Conservation (phyloP, 441 rosid species). For the Adansonia grandidieri region DNA sequence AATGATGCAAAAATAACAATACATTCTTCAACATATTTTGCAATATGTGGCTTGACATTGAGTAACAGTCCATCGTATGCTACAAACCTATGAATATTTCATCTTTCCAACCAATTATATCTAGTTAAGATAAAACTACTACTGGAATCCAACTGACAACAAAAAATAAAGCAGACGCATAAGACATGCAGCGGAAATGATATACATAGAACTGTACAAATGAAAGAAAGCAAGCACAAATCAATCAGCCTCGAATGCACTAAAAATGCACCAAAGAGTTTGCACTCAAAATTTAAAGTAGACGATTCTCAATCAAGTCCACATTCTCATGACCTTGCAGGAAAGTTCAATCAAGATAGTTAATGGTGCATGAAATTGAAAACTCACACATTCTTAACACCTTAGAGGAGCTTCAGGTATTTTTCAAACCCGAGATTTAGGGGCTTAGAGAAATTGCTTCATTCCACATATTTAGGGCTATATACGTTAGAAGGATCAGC, state of each 20-base stretch:
- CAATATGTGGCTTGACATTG: not conserved
- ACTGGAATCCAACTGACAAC: not conserved
- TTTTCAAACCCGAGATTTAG: not conserved
- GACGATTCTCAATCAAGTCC: conserved; percentile 15
- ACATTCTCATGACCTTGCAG: conserved; percentile 8
- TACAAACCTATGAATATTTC: not conserved
- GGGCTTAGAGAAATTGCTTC: conserved; percentile 15
- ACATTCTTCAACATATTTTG: not conserved
- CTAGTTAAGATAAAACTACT: not conserved
- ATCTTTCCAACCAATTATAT: conserved; percentile 15
- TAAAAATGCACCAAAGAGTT: not conserved
- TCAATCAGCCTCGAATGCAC: not conserved
- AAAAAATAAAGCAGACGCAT: not conserved
- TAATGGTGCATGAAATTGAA: conserved; percentile 3
- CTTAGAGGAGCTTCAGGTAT: conserved; percentile 5
- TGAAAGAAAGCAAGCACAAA: conserved; percentile 16
- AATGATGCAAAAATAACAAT: not conserved
- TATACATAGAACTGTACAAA: not conserved
- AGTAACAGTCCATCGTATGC: not conserved
- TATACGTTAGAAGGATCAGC: not conserved
- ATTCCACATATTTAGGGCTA: not conserved
- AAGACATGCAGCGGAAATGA: not conserved
- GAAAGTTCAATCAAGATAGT: conserved; percentile 11
- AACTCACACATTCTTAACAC: conserved; percentile 12
- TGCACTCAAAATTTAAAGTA: not conserved